A percentile compares a stretch with the other conserved stretches of the same genome.
phyloP scores from a whole-genome alignment of 2,329 filamentous ascomycete genomes.

The Calonectria honghensis region DNA sequence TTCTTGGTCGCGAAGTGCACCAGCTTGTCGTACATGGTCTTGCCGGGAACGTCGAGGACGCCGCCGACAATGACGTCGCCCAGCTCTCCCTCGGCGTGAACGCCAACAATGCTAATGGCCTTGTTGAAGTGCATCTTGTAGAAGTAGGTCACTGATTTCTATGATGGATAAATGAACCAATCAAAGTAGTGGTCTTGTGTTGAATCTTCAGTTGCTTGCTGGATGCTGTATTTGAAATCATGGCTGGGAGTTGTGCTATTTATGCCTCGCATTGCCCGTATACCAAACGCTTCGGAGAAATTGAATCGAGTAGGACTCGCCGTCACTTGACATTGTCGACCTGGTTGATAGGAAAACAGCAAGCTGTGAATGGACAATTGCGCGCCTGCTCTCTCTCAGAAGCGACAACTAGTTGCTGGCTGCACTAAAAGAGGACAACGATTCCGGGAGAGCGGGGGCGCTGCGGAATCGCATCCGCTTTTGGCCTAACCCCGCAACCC shows the following conservation, averaged over 20 bases:
- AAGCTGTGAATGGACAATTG: not conserved
- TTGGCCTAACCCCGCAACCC: not conserved
- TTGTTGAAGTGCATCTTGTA: slow-evolving; percentile 23
- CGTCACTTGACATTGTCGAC: not conserved
- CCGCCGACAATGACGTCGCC: slow-evolving; percentile 70
- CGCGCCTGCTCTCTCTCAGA: not conserved
- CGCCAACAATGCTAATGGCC: slow-evolving; percentile 58
- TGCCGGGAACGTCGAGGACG: slow-evolving; percentile 64
- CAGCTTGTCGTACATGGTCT: slow-evolving; percentile 70
- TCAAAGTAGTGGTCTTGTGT: not conserved
- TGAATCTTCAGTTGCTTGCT: not conserved
- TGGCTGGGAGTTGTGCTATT: not conserved
- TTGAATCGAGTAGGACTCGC: not conserved
- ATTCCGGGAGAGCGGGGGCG: slow-evolving; percentile 12
- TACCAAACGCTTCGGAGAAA: not conserved
- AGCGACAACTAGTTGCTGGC: not conserved
- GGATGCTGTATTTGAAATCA: not conserved
- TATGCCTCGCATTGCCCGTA: not conserved
- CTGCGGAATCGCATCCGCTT: not conserved
- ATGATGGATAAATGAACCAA: not conserved
- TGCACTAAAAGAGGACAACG: not conserved
- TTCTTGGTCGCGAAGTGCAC: slow-evolving; percentile 62
- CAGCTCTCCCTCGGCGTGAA: slow-evolving; percentile 65
- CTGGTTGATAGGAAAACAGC: not conserved
- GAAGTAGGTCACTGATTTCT: not conserved